Conservation (phyloP, 495 filamentous ascomycete species). For the Polyplosphaeria fusca region DNA sequence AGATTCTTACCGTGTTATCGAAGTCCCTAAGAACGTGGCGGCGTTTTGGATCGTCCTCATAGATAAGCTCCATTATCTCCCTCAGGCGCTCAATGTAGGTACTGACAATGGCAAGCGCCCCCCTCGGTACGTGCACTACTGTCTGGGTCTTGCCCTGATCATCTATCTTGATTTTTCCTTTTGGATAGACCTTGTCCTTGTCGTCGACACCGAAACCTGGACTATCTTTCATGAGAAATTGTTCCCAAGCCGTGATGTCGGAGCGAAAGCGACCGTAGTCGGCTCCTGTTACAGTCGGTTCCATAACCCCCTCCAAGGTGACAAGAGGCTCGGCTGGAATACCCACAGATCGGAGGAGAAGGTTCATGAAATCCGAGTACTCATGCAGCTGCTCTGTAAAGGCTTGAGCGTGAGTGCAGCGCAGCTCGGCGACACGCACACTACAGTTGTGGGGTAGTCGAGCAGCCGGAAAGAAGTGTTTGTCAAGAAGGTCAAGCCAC, state of each 20-base stretch:
- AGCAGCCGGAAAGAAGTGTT: neutral
- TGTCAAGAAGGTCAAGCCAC: constrained; percentile 13
- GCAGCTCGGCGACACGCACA: neutral
- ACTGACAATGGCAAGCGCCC: neutral
- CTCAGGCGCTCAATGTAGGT: neutral
- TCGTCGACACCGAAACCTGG: constrained; percentile 10
- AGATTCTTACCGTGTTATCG: neutral
- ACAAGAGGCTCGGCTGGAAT: neutral
- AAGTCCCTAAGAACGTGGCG: neutral
- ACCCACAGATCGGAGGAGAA: neutral
- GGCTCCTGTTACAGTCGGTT: neutral
- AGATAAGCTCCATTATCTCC: neutral
- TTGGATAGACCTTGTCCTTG: neutral
- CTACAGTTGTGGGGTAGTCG: neutral
- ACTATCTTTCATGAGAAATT: constrained; percentile 3
- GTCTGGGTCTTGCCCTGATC: neutral
- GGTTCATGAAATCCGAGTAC: constrained; percentile 4
- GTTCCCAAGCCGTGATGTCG: constrained; percentile 12
- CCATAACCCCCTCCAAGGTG: neutral
- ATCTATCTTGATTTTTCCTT: neutral
- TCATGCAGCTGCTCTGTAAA: neutral
- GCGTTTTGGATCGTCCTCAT: neutral
- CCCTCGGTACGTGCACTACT: neutral
- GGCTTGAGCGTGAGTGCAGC: neutral
- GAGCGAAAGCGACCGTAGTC: neutral